Base-by-base conservation (phyloP, 176 grass and related monocot genomes). In the Zea mays region DNA sequence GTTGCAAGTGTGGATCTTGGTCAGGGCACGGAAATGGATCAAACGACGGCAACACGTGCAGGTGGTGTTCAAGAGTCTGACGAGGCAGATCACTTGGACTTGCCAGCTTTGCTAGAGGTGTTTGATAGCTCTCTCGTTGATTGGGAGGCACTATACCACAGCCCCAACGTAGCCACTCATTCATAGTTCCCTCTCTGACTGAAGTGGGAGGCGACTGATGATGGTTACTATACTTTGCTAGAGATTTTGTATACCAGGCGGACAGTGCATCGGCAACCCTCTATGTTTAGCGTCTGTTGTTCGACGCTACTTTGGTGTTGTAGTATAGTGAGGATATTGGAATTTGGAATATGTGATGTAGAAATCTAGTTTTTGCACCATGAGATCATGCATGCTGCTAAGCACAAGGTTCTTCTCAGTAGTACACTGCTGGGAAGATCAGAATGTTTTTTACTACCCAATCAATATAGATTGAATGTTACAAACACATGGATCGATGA, bases 21-120 rank as follows among this genome's bases (percentile, higher is more conserved):
- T 27, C 52, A 46, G 1, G 60, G 17, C 3, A 15, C 3, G 1
- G 72, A 50, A 62, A 72, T 61, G 58, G 57, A 44, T 17, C 39
- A 34, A 37, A 44, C 19, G 19, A 75, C 27, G n/a, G n/a, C 27
- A 27, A 27, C 27, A 27, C 27, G 15, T 6, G 3, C 6, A 68
- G 2, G 37, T 43, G 12, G 27, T 27, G 27, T 15, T 56, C 16
- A 74, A 39, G 81, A 68, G 16, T 36, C 35, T 40, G 52, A 62
- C 4, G 42, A 67, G 7, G 5, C 10, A n/a, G 71, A 83, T 27
- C 27, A 27, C 42, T 10, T 83, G 2, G 71, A 75, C 52, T 51
- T 67, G 40, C 9, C 81, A 17, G 38, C 71, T 75, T 61, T 75
- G 34, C 50, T 83, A 19, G 71, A 75, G 38, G 80, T 81, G 17